Evolutionary conservation across 2,329 filamentous ascomycete genomes (phyloP).

Genomic region (Fusarium sp.): DNA sequence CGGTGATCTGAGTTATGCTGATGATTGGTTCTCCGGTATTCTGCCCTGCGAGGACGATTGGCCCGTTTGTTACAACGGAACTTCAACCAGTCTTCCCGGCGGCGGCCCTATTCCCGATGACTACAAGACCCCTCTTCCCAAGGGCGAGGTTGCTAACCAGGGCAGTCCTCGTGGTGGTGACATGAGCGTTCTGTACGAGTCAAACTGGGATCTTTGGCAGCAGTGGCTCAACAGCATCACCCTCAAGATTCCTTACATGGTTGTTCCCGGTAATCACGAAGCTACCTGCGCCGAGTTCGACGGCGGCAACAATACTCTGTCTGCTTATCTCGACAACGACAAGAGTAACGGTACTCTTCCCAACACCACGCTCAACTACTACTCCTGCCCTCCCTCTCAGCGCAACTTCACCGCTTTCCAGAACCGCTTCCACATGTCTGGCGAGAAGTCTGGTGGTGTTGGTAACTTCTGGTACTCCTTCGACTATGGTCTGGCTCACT

Average conservation of each 20-base stretch:
- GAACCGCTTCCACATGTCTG: slow-evolving; percentile 6
- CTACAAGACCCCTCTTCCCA: background rate
- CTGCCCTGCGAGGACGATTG: background rate
- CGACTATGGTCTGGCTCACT: background rate
- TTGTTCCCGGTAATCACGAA: slow-evolving; percentile 6
- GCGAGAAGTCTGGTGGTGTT: background rate
- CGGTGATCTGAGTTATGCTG: slow-evolving; percentile 8
- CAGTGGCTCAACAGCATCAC: slow-evolving; percentile 11
- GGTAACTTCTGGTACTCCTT: slow-evolving; percentile 5
- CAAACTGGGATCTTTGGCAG: slow-evolving; percentile 22
- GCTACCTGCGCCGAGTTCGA: background rate
- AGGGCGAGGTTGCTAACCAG: background rate
- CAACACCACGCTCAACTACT: slow-evolving; percentile 1
- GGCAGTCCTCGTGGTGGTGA: slow-evolving; percentile 6
- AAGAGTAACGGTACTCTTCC: background rate
- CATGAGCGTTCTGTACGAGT: slow-evolving; percentile 1
- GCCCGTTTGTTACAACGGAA: slow-evolving; percentile 15
- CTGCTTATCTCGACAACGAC: background rate
- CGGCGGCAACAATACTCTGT: background rate
- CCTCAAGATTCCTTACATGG: background rate
- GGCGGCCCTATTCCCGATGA: background rate
- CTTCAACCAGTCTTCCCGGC: background rate
- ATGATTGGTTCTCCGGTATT: slow-evolving; percentile 12
- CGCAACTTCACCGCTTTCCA: slow-evolving; percentile 13
- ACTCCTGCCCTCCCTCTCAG: slow-evolving; percentile 1